Percentiles rank a stretch among this genome's conserved stretches.
Evolutionary conservation across 2,329 filamentous ascomycete species (phyloP).

Genomic region (Aspergillus sp.): DNA sequence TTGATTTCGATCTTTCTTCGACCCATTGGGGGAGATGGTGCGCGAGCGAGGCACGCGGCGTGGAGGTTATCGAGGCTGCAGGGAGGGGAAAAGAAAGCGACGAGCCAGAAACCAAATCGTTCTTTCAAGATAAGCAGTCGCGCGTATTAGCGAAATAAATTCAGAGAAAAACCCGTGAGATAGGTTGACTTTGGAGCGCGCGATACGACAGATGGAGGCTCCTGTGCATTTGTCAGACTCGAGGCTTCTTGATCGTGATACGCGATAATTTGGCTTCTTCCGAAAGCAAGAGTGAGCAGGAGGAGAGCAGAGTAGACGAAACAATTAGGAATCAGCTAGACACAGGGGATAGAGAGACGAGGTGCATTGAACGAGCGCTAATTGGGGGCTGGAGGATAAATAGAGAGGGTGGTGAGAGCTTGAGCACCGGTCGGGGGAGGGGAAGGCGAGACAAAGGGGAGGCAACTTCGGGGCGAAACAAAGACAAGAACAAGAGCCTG

Average conservation of each 20-base stretch:
- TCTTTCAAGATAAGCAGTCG: conserved; percentile 9
- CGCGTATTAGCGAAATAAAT: conserved; percentile 11
- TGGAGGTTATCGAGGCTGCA: background rate
- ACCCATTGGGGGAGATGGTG: conserved; percentile 63
- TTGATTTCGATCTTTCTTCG: conserved; percentile 99
- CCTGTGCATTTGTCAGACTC: conserved; percentile 12
- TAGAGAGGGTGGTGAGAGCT: background rate
- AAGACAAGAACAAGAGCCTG: conserved; percentile 6
- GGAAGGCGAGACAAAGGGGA: conserved; percentile 4
- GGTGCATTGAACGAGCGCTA: conserved; percentile 11
- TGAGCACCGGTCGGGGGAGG: conserved; percentile 4
- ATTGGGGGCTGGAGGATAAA: conserved; percentile 10
- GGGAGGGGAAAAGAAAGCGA: conserved; percentile 6
- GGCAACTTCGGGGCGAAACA: conserved; percentile 2
- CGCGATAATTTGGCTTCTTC: background rate
- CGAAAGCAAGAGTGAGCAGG: background rate
- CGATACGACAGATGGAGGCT: conserved; percentile 8
- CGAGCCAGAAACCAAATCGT: conserved; percentile 5
- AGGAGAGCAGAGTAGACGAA: background rate
- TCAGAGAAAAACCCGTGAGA: conserved; percentile 8
- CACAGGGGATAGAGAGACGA: conserved; percentile 1
- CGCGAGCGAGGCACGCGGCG: conserved; percentile 13
- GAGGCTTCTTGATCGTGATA: background rate
- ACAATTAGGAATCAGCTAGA: background rate
- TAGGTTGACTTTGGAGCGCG: conserved; percentile 12